Conservation (phyloP, 73 alveolate genomes). For the Blepharisma japonicum region DNA sequence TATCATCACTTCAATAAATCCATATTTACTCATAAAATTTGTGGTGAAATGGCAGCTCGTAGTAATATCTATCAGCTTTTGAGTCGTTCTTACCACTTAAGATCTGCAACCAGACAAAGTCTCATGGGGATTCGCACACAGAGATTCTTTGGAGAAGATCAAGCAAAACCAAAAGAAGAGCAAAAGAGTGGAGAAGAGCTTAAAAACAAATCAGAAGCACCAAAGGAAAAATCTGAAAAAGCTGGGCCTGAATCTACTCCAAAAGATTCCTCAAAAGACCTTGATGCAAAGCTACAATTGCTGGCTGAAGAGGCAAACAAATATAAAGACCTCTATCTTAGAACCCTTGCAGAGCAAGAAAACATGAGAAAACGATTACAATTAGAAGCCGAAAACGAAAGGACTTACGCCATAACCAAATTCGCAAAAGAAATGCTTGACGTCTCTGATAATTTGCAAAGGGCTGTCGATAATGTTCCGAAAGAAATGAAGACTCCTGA, state of each 20-base stretch:
- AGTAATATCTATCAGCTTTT: too few relatives aligned
- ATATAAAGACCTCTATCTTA: constrained; percentile 27
- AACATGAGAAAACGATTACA: constrained; percentile 56
- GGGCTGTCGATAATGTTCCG: constrained; percentile 51
- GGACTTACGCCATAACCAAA: constrained; percentile 70
- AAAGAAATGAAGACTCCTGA: constrained; percentile 20
- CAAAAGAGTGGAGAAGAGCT: too few relatives aligned
- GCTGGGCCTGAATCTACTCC: background rate
- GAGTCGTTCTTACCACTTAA: too few relatives aligned
- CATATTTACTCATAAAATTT: too few relatives aligned
- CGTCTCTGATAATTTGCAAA: constrained; percentile 70
- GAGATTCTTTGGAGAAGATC: too few relatives aligned
- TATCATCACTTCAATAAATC: too few relatives aligned
- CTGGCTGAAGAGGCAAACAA: constrained; percentile 36
- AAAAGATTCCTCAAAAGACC: constrained; percentile 31
- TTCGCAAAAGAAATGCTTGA: constrained; percentile 89
- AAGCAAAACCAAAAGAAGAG: too few relatives aligned
- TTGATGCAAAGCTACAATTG: constrained; percentile 30
- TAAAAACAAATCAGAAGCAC: too few relatives aligned
- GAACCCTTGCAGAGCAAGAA: constrained; percentile 65
- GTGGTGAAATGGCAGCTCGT: too few relatives aligned
- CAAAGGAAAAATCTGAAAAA: background rate
- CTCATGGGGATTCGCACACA: too few relatives aligned
- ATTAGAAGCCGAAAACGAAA: constrained; percentile 58
- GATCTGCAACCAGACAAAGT: too few relatives aligned